phyloP scores from a whole-genome alignment of 1,284 basidiomycete genomes.

The Austropuccinia psidii region DNA sequence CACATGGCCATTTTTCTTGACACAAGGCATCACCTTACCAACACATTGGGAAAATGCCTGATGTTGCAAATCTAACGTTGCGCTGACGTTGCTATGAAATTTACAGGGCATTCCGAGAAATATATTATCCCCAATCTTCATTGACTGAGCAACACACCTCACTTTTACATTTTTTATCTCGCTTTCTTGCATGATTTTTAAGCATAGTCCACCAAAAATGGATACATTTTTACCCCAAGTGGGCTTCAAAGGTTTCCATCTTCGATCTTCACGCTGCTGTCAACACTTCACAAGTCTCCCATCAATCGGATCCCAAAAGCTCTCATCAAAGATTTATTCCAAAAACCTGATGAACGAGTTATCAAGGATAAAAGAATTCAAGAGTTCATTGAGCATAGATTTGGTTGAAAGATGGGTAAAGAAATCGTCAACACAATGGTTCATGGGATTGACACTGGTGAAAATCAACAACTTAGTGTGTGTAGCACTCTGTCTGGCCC shows the following conservation, averaged over 20 bases:
- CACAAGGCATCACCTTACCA: too few relatives aligned
- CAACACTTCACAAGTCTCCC: conserved; percentile 45
- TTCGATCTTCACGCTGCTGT: conserved; percentile 47
- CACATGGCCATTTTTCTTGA: too few relatives aligned
- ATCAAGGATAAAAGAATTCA: conserved; percentile 70
- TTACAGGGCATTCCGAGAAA: too few relatives aligned
- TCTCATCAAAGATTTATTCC: conserved; percentile 41
- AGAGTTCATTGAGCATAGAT: conserved; percentile 65
- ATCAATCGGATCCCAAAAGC: conserved; percentile 40
- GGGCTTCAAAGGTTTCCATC: conserved; percentile 53
- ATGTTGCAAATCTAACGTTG: too few relatives aligned
- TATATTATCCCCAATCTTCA: too few relatives aligned
- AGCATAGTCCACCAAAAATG: conserved; percentile 62
- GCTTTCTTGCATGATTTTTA: too few relatives aligned
- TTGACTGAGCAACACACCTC: too few relatives aligned
- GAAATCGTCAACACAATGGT: conserved; percentile 73
- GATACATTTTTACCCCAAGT: conserved; percentile 63
- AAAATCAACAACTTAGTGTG: conserved; percentile 66
- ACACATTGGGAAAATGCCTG: too few relatives aligned
- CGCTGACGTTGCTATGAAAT: too few relatives aligned
- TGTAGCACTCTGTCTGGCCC: conserved; percentile 63
- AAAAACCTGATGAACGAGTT: conserved; percentile 50
- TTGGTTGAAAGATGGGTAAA: conserved; percentile 64
- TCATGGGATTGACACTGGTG: conserved; percentile 88
- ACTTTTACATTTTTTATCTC: too few relatives aligned